Evolutionary conservation across 352 stramenopile species (phyloP).

Genomic region (Thalassiosira pacifica): DNA sequence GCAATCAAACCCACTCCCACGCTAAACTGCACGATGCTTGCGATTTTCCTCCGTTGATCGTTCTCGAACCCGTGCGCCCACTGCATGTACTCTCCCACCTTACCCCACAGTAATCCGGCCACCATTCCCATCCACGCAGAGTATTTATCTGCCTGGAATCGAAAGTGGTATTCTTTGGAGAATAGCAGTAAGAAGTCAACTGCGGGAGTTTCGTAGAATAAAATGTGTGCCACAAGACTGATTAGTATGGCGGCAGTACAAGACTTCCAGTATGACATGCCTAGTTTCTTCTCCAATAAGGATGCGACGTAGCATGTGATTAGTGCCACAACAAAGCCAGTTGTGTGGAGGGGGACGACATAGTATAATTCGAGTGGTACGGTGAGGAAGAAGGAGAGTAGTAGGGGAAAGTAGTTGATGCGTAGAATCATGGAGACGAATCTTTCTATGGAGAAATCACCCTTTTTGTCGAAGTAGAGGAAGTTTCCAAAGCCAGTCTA

Average conservation of each 20-base stretch:
- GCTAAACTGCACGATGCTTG: constrained; percentile 45
- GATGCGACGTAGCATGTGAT: constrained; percentile 70
- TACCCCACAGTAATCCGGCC: constrained; percentile 67
- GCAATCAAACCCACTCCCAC: constrained; percentile 71
- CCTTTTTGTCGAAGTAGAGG: constrained; percentile 84
- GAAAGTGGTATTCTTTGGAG: constrained; percentile 80
- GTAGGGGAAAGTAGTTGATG: constrained; percentile 86
- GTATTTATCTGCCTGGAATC: constrained; percentile 82
- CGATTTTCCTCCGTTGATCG: constrained; percentile 42
- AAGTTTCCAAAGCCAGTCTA: constrained; percentile 85
- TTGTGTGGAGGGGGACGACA: constrained; percentile 84
- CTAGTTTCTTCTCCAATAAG: constrained; percentile 45
- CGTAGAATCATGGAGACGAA: constrained; percentile 81
- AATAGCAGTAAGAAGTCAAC: constrained; percentile 73
- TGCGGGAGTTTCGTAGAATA: constrained; percentile 78
- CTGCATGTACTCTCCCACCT: constrained; percentile 72
- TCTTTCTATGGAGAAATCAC: constrained; percentile 76
- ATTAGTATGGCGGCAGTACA: constrained; percentile 59
- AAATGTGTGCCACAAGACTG: constrained; percentile 67
- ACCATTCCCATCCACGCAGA: constrained; percentile 73
- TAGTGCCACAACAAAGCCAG: constrained; percentile 78
- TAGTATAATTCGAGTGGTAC: constrained; percentile 82
- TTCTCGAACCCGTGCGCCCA: constrained; percentile 71
- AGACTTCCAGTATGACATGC: constrained; percentile 68
- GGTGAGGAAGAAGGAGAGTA: constrained; percentile 75